These are phyloP conservation scores for Phytophthora pluvialis DNA, from an alignment of 352 stramenopile genomes.

Conservation along the genomic window DNA sequence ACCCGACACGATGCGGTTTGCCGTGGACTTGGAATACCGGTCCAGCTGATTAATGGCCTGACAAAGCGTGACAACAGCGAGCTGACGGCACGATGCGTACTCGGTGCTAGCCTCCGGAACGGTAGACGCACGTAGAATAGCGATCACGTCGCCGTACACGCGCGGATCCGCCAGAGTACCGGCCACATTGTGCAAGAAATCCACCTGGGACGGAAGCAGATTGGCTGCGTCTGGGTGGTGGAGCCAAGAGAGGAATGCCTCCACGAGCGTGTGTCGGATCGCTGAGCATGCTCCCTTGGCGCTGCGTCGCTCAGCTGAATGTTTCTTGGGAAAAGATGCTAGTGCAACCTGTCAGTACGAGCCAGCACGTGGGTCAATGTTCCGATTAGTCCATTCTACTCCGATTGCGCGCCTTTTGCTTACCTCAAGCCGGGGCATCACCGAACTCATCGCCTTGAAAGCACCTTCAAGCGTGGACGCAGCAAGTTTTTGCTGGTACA, in stretches of 20 bases:
- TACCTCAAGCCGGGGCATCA: slow-evolving; percentile 74
- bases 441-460: slow-evolving; percentile 44
- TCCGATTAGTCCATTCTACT: neutral
- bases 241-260: slow-evolving; percentile 72
- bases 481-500: slow-evolving; percentile 45
- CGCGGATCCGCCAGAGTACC: slow-evolving; percentile 75
- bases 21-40: slow-evolving; percentile 78
- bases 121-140: slow-evolving; percentile 34
- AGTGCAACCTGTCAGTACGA: slow-evolving; percentile 29
- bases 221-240: slow-evolving; percentile 48
- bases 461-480: slow-evolving; percentile 34
- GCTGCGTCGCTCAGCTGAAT: slow-evolving; percentile 42
- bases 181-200: slow-evolving; percentile 67
- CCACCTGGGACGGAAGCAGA: slow-evolving; percentile 38
- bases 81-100: slow-evolving; percentile 38
- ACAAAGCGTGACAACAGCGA: slow-evolving; percentile 44
- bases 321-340: slow-evolving; percentile 33
- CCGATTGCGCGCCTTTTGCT: neutral
- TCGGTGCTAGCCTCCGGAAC: slow-evolving; percentile 38
- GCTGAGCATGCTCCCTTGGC: slow-evolving; percentile 63
- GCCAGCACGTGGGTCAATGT: neutral
- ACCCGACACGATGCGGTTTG: slow-evolving; percentile 59
- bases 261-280: slow-evolving; percentile 66
- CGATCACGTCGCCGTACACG: slow-evolving; percentile 71
- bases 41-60: slow-evolving; percentile 65